phyloP scores from a whole-genome alignment of 2,329 filamentous ascomycete genomes.

The Neospermospora avenae region DNA sequence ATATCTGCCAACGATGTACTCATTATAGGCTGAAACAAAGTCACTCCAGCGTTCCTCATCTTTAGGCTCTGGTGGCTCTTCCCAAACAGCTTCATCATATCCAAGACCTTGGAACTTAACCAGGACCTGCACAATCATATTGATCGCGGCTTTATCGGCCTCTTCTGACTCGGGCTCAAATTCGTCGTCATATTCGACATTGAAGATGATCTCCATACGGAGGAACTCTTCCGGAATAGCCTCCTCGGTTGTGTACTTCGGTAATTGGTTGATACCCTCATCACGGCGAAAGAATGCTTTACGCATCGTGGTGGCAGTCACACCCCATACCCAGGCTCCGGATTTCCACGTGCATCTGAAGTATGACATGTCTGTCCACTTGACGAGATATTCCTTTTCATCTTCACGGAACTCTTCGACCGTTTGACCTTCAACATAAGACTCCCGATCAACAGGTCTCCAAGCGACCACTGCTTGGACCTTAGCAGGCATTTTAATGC shows the following conservation, averaged over 20 bases:
- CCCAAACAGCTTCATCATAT: slow-evolving; percentile 92
- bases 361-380: slow-evolving; percentile 81
- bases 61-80: slow-evolving; percentile 67
- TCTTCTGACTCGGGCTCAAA: slow-evolving; percentile 55
- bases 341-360: slow-evolving; percentile 82
- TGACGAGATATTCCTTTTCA: slow-evolving; percentile 88
- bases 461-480: slow-evolving; percentile 82
- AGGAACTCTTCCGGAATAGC: slow-evolving; percentile 87
- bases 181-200: slow-evolving; percentile 64
- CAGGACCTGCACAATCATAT: slow-evolving; percentile 68
- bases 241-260: slow-evolving; percentile 68
- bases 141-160: slow-evolving; percentile 67
- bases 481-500: slow-evolving; percentile 60
- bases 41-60: slow-evolving; percentile 68
- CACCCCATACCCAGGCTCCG: slow-evolving; percentile 83
- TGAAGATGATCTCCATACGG: slow-evolving; percentile 83
- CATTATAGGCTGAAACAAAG: slow-evolving; percentile 79
- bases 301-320: slow-evolving; percentile 61
- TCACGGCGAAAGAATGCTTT: slow-evolving; percentile 73
- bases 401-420: slow-evolving; percentile 63
- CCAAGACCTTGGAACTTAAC: slow-evolving; percentile 92
- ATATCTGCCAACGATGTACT: slow-evolving; percentile 78
- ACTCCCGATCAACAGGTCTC: slow-evolving; percentile 64
- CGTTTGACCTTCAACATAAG: slow-evolving; percentile 50
- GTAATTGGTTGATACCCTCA: slow-evolving; percentile 52